Base-by-base conservation (phyloP, 208 protist genomes). In the Leishmania tropica region DNA sequence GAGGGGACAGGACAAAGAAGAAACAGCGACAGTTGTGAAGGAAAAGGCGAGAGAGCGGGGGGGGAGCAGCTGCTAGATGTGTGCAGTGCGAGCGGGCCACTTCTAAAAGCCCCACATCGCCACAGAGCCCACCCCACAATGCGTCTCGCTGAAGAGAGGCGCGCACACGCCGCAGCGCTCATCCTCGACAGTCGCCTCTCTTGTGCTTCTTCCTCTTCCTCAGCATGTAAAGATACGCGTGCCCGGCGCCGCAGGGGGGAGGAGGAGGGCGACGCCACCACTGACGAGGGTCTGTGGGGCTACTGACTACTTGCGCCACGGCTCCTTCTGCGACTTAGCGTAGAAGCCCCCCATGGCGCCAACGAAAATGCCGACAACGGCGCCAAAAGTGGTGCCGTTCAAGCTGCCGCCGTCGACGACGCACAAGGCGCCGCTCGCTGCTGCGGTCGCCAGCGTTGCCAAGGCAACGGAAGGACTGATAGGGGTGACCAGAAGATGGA, bases 291-390 rank as follows among this genome's bases (percentile, higher is more conserved):
- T 31, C 31, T 54, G 51, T 21, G 73, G 48, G 15, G 17, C 51
- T 3, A 51, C 75, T 10, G 37, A 15, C 86, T 87, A 97, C 88
- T 97, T 96, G 3, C 93, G 84, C 95, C 95, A 98, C 56, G 95
- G 95, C 87, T 98, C 93, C 72, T 93, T 95, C 80, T 90, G 86
- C 10, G 93, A 94, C 85, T 98, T 98, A 45, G 92, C 91, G 89
- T 97, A 97, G 87, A 87, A 96, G 48, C 95, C 91, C 19, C 95
- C 95, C 79, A 97, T 93, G 21, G 84, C 93, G 11, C 93, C 95
- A 73, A 96, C 83, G 51, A 98, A 91, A 40, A 96, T 83, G 35
- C 95, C 95, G 21, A 92, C 67, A 53, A 98, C 86, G 0, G 92
- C 92, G n/a, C 95, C 95, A 70, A 98, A 94, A 4, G 91, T 87